A percentile compares a stretch with the other conserved stretches of the same genome.
phyloP scores from a whole-genome alignment of 805 yeast species.

The Hanseniaspora thailandica region DNA sequence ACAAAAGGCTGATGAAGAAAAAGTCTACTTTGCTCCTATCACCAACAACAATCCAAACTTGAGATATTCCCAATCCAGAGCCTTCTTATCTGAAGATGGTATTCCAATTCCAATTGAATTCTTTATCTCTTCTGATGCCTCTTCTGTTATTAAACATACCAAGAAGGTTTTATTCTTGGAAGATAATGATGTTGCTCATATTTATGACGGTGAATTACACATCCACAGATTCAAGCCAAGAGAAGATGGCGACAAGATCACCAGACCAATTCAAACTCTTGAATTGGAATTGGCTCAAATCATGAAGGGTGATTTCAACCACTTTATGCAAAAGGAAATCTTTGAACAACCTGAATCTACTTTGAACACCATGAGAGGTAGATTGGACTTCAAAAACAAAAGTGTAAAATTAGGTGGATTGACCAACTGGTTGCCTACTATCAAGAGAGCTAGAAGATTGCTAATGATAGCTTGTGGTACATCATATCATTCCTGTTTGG shows the following conservation, averaged over 20 bases:
- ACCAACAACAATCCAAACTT: constrained; percentile 42
- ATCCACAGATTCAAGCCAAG: constrained; percentile 90
- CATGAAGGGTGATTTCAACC: constrained; percentile 93
- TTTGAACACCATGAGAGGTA: constrained; percentile 98
- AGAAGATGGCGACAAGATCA: constrained; percentile 70
- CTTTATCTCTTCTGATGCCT: constrained; percentile 91
- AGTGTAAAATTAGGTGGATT: constrained; percentile 82
- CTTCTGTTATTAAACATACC: constrained; percentile 92
- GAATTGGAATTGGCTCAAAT: constrained; percentile 95
- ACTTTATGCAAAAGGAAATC: constrained; percentile 98
- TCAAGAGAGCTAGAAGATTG: constrained; percentile 87
- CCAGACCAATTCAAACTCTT: constrained; percentile 89
- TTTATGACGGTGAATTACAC: constrained; percentile 94
- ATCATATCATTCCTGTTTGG: constrained; percentile 94
- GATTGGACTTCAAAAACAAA: constrained; percentile 78
- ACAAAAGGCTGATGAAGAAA: constrained; percentile 16
- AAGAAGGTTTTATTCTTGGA: constrained; percentile 91
- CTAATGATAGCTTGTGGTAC: constrained; percentile 99
- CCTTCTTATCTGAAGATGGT: constrained; percentile 89
- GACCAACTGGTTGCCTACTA: constrained; percentile 68
- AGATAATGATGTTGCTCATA: constrained; percentile 98
- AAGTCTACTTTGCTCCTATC: constrained; percentile 36
- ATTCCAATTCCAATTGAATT: constrained; percentile 89
- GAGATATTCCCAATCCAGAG: constrained; percentile 89
- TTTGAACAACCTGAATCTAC: constrained; percentile 98